Percentiles rank a stretch among this genome's conserved stretches.
Evolutionary conservation across 495 filamentous ascomycete species (phyloP).

Genomic region (Aspergillus sclerotiicarbonarius): DNA sequence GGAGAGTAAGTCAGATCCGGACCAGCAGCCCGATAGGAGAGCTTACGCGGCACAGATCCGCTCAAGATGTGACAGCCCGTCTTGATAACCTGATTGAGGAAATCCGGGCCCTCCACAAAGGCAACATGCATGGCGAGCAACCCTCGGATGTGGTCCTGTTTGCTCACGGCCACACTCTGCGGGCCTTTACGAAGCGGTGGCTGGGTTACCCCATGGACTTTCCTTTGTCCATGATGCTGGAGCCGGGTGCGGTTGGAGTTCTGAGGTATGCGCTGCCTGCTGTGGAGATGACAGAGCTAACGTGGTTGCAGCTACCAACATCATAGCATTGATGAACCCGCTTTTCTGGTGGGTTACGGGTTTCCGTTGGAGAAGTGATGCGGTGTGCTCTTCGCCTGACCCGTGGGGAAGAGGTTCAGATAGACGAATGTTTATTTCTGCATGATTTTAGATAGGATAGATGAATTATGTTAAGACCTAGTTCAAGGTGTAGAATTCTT

Average conservation of each 20-base stretch:
- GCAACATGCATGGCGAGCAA: slow-evolving; percentile 46
- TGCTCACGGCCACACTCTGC: slow-evolving; percentile 74
- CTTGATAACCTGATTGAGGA: slow-evolving; percentile 66
- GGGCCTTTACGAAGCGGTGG: slow-evolving; percentile 84
- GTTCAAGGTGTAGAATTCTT: too few relatives aligned
- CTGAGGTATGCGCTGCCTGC: slow-evolving; percentile 8
- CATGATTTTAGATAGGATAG: too few relatives aligned
- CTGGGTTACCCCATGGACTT: slow-evolving; percentile 60
- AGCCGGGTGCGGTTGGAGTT: slow-evolving; percentile 2
- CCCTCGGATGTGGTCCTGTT: slow-evolving; percentile 57
- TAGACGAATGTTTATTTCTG: too few relatives aligned
- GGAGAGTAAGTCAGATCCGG: slow-evolving; percentile 22
- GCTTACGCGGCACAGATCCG: slow-evolving; percentile 24
- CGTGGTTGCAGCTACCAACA: slow-evolving; percentile 1
- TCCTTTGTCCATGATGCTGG: slow-evolving; percentile 44
- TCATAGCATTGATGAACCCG: slow-evolving; percentile 8
- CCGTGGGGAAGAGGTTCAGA: too few relatives aligned
- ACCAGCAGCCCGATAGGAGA: too few relatives aligned
- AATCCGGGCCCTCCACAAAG: slow-evolving; percentile 55
- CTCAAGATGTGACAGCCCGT: slow-evolving; percentile 57
- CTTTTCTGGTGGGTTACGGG: slow-evolving; percentile 6
- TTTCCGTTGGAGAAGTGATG: slow-evolving; percentile 4
- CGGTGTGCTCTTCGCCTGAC: too few relatives aligned
- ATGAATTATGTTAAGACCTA: too few relatives aligned
- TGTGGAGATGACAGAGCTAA: slow-evolving; percentile 21